phyloP scores from a whole-genome alignment of 2,329 filamentous ascomycete genomes.

The Sarocladium oryzae region DNA sequence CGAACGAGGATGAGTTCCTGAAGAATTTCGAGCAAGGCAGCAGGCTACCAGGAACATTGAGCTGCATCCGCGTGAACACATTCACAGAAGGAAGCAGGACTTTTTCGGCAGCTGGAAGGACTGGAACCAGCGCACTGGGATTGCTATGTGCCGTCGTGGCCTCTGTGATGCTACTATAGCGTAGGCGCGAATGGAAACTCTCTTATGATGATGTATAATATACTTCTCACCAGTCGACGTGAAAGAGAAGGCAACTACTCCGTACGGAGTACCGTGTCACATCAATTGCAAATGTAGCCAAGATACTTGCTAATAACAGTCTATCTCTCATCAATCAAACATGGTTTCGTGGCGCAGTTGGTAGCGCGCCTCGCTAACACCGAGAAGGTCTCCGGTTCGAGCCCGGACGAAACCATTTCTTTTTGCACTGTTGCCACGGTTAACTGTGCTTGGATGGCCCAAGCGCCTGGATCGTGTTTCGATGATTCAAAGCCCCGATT shows the following conservation, averaged over 20 bases:
- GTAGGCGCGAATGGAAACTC: too few relatives aligned
- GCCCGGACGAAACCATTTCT: slow-evolving; percentile 10
- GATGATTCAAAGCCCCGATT: background rate
- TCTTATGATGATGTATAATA: too few relatives aligned
- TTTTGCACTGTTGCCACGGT: background rate
- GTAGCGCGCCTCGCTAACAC: slow-evolving; percentile 10
- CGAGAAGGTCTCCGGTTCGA: slow-evolving; percentile 11
- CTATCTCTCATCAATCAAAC: background rate
- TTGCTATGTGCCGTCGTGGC: background rate
- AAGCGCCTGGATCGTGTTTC: too few relatives aligned
- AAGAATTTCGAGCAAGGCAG: background rate
- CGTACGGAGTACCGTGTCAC: too few relatives aligned
- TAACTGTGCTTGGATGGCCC: background rate
- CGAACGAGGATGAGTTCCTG: background rate
- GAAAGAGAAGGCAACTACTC: too few relatives aligned
- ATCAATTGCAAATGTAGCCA: too few relatives aligned
- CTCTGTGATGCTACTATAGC: background rate
- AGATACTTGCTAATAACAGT: background rate
- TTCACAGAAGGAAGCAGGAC: background rate
- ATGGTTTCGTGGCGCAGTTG: slow-evolving; percentile 10
- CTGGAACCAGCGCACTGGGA: background rate
- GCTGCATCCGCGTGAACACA: background rate
- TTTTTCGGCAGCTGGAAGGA: background rate
- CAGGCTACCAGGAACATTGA: background rate
- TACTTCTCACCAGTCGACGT: too few relatives aligned